phyloP scores from a whole-genome alignment of 352 stramenopile genomes.

The Globisporangium splendens region DNA sequence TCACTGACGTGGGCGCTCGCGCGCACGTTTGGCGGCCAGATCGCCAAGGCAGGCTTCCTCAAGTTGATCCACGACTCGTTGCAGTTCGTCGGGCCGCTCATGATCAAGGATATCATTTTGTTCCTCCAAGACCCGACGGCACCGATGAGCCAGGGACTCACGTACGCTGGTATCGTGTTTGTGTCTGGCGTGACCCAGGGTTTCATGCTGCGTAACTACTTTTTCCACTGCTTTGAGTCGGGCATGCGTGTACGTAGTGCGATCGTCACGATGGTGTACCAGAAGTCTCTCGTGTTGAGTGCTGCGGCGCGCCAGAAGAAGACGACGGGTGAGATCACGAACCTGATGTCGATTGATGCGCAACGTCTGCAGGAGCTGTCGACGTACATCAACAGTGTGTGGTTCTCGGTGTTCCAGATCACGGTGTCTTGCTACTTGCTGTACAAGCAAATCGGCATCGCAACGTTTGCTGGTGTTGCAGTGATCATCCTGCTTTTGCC shows the following conservation, averaged over 20 bases:
- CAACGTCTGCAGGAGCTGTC: conserved; percentile 95
- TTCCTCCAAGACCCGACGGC: conserved; percentile 67
- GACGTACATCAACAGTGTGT: conserved; percentile 91
- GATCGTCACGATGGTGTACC: conserved; percentile 70
- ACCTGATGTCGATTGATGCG: conserved; percentile 97
- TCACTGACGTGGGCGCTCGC: conserved; percentile 53
- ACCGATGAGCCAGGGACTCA: conserved; percentile 48
- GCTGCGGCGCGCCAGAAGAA: conserved; percentile 67
- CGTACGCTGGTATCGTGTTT: conserved; percentile 69
- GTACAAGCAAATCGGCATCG: conserved; percentile 75
- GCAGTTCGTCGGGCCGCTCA: conserved; percentile 79
- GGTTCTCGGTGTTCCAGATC: conserved; percentile 85
- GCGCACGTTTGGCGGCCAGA: conserved; percentile 51
- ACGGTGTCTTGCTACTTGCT: conserved; percentile 66
- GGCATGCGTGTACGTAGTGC: conserved; percentile 74
- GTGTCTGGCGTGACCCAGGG: conserved; percentile 69
- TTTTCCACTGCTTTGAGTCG: conserved; percentile 84
- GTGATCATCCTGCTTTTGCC: conserved; percentile 95
- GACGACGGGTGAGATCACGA: conserved; percentile 94
- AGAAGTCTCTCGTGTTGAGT: conserved; percentile 85
- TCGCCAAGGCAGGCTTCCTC: conserved; percentile 52
- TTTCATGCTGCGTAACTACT: conserved; percentile 77
- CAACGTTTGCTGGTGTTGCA: conserved; percentile 87
- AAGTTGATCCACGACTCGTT: conserved; percentile 83
- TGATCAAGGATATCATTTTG: conserved; percentile 86